phyloP scores from a whole-genome alignment of 495 filamentous ascomycete species.

The Hypoxylon crocopeplum region DNA sequence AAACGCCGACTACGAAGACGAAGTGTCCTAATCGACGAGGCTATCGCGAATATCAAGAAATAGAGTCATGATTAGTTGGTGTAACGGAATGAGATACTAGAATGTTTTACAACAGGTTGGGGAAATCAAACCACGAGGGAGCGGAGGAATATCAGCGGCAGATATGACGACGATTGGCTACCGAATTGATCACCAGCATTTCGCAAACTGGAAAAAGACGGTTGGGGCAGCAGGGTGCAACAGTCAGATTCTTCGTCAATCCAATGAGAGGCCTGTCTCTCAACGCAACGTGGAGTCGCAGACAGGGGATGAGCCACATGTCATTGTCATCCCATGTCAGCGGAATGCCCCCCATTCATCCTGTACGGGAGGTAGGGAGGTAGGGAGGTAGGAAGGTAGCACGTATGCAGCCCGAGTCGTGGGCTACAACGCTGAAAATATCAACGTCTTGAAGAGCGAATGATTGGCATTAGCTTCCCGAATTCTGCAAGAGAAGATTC shows the following conservation, averaged over 20 bases:
- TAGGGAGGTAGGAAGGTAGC: neutral
- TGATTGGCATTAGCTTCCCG: too few species aligned
- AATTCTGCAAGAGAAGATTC: too few species aligned
- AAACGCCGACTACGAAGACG: neutral
- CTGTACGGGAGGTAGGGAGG: neutral
- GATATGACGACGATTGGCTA: conserved; percentile 37
- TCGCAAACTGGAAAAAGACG: conserved; percentile 10
- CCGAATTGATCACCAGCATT: conserved; percentile 26
- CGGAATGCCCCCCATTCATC: conserved; percentile 20
- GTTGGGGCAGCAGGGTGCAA: conserved; percentile 28
- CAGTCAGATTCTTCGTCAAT: conserved; percentile 12
- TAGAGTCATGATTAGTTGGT: conserved; percentile 2
- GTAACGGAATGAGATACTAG: conserved; percentile 17
- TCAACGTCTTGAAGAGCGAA: too few species aligned
- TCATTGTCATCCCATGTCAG: conserved; percentile 23
- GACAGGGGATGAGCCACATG: conserved; percentile 32
- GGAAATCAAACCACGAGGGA: conserved; percentile 22
- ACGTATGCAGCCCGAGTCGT: conserved; percentile 12
- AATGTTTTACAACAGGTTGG: conserved; percentile 27
- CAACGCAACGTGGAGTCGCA: conserved; percentile 32
- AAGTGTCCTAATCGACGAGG: neutral
- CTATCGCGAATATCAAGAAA: conserved; percentile 6
- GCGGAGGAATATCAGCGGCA: conserved; percentile 15
- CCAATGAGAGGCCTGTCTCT: conserved; percentile 26
- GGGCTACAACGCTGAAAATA: conserved; percentile 15